Percentiles rank a stretch among this genome's conserved stretches.
Evolutionary conservation across 176 grass and related monocot genomes (phyloP).

Genomic region (Carex littledalei): DNA sequence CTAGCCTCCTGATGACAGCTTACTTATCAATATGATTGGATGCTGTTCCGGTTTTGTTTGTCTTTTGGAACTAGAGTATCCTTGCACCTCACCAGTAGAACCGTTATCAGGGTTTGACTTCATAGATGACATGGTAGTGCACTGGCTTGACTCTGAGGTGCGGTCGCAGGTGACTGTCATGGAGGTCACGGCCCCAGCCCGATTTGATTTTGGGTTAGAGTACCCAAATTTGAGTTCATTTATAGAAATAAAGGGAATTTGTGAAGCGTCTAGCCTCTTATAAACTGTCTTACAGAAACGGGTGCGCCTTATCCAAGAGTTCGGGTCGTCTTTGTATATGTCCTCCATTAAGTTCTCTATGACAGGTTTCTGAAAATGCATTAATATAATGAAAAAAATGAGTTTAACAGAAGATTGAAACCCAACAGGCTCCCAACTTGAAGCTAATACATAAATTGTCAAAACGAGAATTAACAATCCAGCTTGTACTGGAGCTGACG

Average conservation of each 20-base stretch:
- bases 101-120: conserved; percentile 20
- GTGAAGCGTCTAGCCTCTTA: conserved; percentile 29
- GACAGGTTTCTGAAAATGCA: background rate
- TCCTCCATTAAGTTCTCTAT: background rate
- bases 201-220: conserved; percentile 26
- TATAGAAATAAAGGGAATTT: conserved; percentile 31
- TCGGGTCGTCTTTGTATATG: conserved; percentile 56
- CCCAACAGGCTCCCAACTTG: background rate
- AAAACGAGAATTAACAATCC: background rate
- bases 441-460: background rate
- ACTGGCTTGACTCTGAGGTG: conserved; percentile 2
- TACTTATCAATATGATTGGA: conserved; percentile 6
- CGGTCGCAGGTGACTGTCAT: background rate
- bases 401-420: background rate
- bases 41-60: conserved; percentile 12
- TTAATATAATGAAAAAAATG: background rate
- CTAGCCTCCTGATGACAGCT: conserved; percentile 31
- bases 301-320: conserved; percentile 68
- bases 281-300: conserved; percentile 61
- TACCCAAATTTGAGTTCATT: conserved; percentile 20
- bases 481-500: too few species aligned
- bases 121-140: conserved; percentile 15
- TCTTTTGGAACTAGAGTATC: background rate
- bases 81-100: conserved; percentile 14
- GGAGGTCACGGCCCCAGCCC: conserved; percentile 7